These are phyloP conservation scores for Pichia ethanolica DNA, from an alignment of 805 yeast species.

Conservation along the genomic window DNA sequence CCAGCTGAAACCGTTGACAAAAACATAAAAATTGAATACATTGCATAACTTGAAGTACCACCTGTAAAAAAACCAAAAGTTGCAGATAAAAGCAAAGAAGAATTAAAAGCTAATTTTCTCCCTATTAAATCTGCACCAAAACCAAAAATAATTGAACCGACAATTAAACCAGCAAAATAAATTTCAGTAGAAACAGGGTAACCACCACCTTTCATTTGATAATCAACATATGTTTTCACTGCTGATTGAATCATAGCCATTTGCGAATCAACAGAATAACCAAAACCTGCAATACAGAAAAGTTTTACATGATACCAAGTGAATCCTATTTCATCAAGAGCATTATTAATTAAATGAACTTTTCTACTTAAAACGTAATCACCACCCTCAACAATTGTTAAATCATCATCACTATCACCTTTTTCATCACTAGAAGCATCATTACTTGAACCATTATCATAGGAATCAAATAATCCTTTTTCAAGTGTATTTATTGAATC, in stretches of 20 bases:
- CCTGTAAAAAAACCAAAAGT: conserved; percentile 45
- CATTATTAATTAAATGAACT: conserved; percentile 40
- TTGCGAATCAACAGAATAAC: conserved; percentile 48
- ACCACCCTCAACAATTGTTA: too few relatives aligned
- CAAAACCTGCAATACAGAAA: conserved; percentile 48
- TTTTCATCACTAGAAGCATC: conserved; percentile 18
- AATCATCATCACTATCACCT: conserved; percentile 20
- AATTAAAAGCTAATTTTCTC: conserved; percentile 44
- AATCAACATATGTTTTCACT: conserved; percentile 38
- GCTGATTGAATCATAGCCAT: conserved; percentile 39
- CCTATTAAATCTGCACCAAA: conserved; percentile 48
- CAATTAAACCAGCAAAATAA: conserved; percentile 41
- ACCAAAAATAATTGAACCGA: conserved; percentile 51
- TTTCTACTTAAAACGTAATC: conserved; percentile 29
- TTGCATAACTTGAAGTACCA: conserved; percentile 40
- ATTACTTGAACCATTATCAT: background rate
- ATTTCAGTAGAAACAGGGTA: conserved; percentile 40
- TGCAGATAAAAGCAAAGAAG: conserved; percentile 40
- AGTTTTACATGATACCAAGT: conserved; percentile 46
- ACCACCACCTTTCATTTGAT: conserved; percentile 35
- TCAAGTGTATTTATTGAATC: too few relatives aligned
- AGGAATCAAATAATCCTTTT: too few relatives aligned
- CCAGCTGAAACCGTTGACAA: conserved; percentile 41
- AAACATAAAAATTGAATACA: conserved; percentile 41
- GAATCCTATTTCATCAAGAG: conserved; percentile 54